A percentile compares a stretch with the other conserved stretches of the same genome.
Conservation (phyloP, 2,329 filamentous ascomycete genomes). For the Phyllosticta capitalensis region DNA sequence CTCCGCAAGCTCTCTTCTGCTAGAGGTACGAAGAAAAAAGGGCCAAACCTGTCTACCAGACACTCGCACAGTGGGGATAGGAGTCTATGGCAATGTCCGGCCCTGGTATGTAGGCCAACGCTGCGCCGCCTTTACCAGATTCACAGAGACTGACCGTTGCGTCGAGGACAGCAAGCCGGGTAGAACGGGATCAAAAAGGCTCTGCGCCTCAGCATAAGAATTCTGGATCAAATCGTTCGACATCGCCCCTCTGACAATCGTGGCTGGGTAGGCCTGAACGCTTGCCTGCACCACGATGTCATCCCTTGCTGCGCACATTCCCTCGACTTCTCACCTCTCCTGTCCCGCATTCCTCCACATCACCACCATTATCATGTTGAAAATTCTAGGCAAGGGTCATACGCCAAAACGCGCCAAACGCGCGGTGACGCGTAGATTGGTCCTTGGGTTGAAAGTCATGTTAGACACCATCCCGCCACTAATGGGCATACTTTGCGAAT, state of each 20-base stretch:
- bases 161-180: conserved; percentile 39
- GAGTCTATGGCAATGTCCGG: conserved; percentile 40
- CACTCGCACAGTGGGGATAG: conserved; percentile 20
- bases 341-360: conserved; percentile 21
- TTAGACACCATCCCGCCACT: conserved; percentile 13
- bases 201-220: conserved; percentile 14
- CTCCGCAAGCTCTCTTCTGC: neutral
- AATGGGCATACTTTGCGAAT: conserved; percentile 16
- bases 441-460: conserved; percentile 15
- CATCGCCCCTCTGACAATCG: neutral
- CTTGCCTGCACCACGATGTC: conserved; percentile 17
- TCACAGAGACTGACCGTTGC: conserved; percentile 37
- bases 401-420: conserved; percentile 17
- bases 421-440: conserved; percentile 12
- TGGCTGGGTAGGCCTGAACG: conserved; percentile 10
- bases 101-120: conserved; percentile 43
- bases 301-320: conserved; percentile 22
- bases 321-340: conserved; percentile 14
- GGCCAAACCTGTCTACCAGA: neutral
- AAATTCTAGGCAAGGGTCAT: conserved; percentile 15
- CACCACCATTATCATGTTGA: neutral
- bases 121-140: conserved; percentile 33
- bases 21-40: neutral
- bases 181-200: conserved; percentile 33
- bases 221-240: neutral